Evolutionary conservation across 2,329 filamentous ascomycete genomes (phyloP).

Genomic region (Pseudogymnoascus sp.): DNA sequence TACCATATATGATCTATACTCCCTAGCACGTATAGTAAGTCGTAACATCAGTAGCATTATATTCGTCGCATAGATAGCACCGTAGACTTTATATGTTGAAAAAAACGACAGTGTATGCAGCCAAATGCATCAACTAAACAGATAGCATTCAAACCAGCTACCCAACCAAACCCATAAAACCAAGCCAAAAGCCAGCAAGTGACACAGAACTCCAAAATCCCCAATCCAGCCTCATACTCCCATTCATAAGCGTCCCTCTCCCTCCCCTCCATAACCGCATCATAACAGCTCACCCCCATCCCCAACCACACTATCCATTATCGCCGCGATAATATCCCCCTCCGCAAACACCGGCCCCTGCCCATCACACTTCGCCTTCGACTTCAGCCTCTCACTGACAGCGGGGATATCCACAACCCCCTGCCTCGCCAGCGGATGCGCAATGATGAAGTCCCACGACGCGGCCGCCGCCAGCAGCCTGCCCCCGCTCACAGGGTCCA

Average conservation of each 20-base stretch:
- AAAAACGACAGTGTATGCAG: background rate
- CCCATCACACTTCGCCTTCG: constrained; percentile 71
- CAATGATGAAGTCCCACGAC: constrained; percentile 84
- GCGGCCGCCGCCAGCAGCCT: constrained; percentile 65
- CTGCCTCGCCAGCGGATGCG: constrained; percentile 65
- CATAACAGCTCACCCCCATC: constrained; percentile 70
- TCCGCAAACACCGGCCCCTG: constrained; percentile 85
- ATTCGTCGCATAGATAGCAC: background rate
- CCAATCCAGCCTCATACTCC: background rate
- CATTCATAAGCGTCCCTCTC: background rate
- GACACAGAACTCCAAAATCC: background rate
- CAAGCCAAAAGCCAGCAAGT: background rate
- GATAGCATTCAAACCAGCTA: background rate
- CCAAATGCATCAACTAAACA: background rate
- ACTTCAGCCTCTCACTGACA: constrained; percentile 72
- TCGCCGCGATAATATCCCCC: constrained; percentile 60
- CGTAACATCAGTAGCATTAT: background rate
- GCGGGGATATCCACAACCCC: constrained; percentile 74
- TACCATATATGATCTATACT: background rate
- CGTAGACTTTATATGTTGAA: background rate
- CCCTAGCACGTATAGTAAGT: too few species aligned
- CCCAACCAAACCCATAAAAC: background rate
- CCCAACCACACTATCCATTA: constrained; percentile 68
- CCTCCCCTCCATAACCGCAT: constrained; percentile 17
- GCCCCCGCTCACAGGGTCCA: constrained; percentile 55